These are phyloP conservation scores for Pyricularia grisea DNA, from an alignment of 2,329 filamentous ascomycete genomes.

Conservation along the genomic window DNA sequence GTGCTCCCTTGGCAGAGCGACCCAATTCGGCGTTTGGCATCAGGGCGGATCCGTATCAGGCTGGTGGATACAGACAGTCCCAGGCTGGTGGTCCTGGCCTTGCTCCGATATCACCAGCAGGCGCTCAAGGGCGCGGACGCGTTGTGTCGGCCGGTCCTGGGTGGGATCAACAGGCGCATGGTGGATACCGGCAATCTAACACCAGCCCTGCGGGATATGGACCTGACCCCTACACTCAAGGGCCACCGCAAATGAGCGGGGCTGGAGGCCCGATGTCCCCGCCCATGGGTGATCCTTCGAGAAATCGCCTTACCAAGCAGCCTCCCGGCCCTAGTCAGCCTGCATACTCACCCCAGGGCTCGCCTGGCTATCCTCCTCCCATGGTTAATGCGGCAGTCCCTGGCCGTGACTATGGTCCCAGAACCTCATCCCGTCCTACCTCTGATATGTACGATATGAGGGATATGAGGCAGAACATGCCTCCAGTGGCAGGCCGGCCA, in stretches of 20 bases:
- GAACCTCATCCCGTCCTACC: constrained; percentile 22
- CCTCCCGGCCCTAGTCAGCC: constrained; percentile 9
- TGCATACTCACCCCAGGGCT: constrained; percentile 11
- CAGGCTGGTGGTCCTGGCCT: constrained; percentile 35
- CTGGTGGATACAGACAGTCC: constrained; percentile 27
- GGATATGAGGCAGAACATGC: not conserved
- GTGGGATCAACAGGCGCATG: constrained; percentile 8
- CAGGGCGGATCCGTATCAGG: constrained; percentile 25
- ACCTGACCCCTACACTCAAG: constrained; percentile 4
- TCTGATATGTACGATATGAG: constrained; percentile 16
- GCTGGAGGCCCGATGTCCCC: constrained; percentile 15
- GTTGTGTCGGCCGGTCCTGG: constrained; percentile 24
- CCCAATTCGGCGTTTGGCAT: constrained; percentile 45
- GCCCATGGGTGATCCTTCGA: constrained; percentile 21
- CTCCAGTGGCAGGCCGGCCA: constrained; percentile 11
- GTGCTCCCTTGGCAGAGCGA: constrained; percentile 37
- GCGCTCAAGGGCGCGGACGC: constrained; percentile 28
- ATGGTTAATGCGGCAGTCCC: constrained; percentile 14
- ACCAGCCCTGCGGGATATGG: constrained; percentile 9
- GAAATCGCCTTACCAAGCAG: constrained; percentile 29
- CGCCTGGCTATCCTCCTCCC: not conserved
- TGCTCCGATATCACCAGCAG: constrained; percentile 28
- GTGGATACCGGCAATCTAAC: constrained; percentile 7
- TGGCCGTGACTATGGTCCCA: constrained; percentile 28
- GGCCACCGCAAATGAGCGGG: constrained; percentile 1